These are phyloP conservation scores for Ambrosiella beaveri DNA, from an alignment of 2,329 filamentous ascomycete genomes.

Conservation along the genomic window DNA sequence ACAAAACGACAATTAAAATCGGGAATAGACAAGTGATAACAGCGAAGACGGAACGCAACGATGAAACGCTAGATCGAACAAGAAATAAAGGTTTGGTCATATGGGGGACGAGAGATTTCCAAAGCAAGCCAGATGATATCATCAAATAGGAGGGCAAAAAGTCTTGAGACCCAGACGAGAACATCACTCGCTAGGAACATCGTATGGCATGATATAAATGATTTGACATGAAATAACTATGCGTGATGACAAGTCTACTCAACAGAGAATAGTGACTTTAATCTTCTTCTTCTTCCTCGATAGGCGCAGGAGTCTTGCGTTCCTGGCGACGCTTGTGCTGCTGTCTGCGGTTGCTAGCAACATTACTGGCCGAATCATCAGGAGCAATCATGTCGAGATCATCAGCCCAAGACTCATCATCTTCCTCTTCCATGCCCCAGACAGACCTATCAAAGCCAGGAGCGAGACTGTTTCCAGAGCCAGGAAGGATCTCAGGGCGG, in stretches of 20 bases:
- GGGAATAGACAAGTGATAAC: slow-evolving; percentile 3
- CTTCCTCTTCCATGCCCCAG: slow-evolving; percentile 26
- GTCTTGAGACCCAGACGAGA: not conserved
- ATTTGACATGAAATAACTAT: not conserved
- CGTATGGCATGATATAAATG: not conserved
- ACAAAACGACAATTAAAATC: slow-evolving; percentile 2
- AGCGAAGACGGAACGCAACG: not conserved
- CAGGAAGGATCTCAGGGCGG: slow-evolving; percentile 37
- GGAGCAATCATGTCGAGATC: slow-evolving; percentile 45
- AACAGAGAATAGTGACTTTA: slow-evolving; percentile 4
- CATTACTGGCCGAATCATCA: slow-evolving; percentile 68
- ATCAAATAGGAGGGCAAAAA: not conserved
- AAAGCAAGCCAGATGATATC: not conserved
- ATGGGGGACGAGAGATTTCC: not conserved
- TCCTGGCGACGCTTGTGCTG: slow-evolving; percentile 51
- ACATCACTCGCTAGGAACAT: not conserved
- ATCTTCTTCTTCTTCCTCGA: slow-evolving; percentile 59
- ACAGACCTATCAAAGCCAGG: slow-evolving; percentile 30
- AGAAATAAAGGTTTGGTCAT: not conserved
- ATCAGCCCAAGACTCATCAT: slow-evolving; percentile 41
- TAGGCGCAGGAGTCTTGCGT: slow-evolving; percentile 52
- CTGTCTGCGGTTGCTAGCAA: slow-evolving; percentile 51
- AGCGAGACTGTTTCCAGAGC: slow-evolving; percentile 29
- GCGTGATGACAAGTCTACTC: not conserved
- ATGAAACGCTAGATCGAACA: not conserved